A percentile compares a stretch with the other conserved stretches of the same genome.
Conservation (phyloP, 2,329 filamentous ascomycete genomes). For the Coniella lustricola region DNA sequence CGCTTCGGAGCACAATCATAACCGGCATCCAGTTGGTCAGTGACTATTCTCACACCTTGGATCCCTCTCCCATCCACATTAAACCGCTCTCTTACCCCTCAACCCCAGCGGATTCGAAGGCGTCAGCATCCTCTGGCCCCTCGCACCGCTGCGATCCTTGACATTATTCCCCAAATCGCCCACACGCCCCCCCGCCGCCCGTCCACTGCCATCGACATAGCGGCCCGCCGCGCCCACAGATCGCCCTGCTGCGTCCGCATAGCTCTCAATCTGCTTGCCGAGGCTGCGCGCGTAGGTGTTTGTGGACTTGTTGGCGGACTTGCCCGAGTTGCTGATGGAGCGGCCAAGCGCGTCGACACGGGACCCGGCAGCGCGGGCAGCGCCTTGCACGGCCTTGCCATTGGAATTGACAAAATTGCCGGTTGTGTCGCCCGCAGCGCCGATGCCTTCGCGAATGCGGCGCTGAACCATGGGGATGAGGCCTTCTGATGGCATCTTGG, state of each 20-base stretch:
- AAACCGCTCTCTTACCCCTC: slow-evolving; percentile 10
- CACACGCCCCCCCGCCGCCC: slow-evolving; percentile 10
- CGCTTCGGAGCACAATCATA: too few species aligned
- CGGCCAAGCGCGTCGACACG: slow-evolving; percentile 10
- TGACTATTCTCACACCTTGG: too few species aligned
- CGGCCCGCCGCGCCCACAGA: slow-evolving; percentile 8
- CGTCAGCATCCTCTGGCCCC: slow-evolving; percentile 14
- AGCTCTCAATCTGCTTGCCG: slow-evolving; percentile 5
- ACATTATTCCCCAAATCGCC: slow-evolving; percentile 12
- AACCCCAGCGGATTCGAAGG: slow-evolving; percentile 9
- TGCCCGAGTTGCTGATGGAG: slow-evolving; percentile 13
- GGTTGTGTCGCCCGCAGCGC: slow-evolving; percentile 8
- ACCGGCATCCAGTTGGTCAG: too few species aligned
- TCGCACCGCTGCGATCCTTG: slow-evolving; percentile 11
- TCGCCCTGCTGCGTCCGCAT: slow-evolving; percentile 6
- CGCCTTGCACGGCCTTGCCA: slow-evolving; percentile 11
- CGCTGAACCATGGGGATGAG: slow-evolving; percentile 13
- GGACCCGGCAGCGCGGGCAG: slow-evolving; percentile 5
- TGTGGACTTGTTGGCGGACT: slow-evolving; percentile 5
- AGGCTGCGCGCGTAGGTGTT: slow-evolving; percentile 3
- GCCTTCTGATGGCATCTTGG: slow-evolving; percentile 13
- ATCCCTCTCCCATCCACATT: neutral
- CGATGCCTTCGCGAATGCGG: slow-evolving; percentile 11
- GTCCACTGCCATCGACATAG: slow-evolving; percentile 11
- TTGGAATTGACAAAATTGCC: slow-evolving; percentile 14